These are phyloP conservation scores for Lagenidium giganteum DNA, from an alignment of 352 stramenopile species.

Conservation along the genomic window DNA sequence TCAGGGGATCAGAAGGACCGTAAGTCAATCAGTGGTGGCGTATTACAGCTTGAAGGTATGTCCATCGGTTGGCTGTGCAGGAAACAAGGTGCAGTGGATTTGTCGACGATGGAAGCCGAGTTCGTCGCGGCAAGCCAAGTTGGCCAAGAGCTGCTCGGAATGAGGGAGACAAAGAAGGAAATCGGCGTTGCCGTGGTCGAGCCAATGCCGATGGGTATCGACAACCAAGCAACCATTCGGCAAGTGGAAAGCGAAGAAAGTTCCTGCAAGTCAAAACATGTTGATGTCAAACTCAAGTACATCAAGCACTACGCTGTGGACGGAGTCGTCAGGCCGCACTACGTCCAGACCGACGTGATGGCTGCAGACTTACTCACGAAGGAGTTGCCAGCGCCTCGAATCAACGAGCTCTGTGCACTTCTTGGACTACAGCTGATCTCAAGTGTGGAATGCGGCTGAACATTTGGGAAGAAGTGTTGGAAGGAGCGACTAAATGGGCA, in stretches of 20 bases:
- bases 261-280: slow-evolving; percentile 6
- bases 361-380: slow-evolving; percentile 11
- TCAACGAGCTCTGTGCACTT: background rate
- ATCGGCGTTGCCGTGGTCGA: background rate
- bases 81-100: too few species aligned
- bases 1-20: slow-evolving; percentile 9
- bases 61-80: too few species aligned
- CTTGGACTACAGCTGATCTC: too few species aligned
- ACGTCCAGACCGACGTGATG: slow-evolving; percentile 8
- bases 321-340: slow-evolving; percentile 3
- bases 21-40: slow-evolving; percentile 13
- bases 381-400: slow-evolving; percentile 3
- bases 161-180: background rate
- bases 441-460: too few species aligned
- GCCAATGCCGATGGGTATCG: slow-evolving; percentile 12
- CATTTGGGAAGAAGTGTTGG: too few species aligned
- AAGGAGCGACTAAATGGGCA: too few species aligned
- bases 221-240: slow-evolving; percentile 14
- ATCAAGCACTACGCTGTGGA: too few species aligned
- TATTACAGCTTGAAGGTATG: slow-evolving; percentile 7
- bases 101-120: too few species aligned
- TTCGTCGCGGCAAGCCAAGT: too few species aligned
- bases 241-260: slow-evolving; percentile 12
- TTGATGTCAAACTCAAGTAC: slow-evolving; percentile 14
- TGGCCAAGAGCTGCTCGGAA: slow-evolving; percentile 3